These are phyloP conservation scores for Chaetomium strumarium DNA, from an alignment of 2,329 filamentous ascomycete genomes.

Conservation along the genomic window DNA sequence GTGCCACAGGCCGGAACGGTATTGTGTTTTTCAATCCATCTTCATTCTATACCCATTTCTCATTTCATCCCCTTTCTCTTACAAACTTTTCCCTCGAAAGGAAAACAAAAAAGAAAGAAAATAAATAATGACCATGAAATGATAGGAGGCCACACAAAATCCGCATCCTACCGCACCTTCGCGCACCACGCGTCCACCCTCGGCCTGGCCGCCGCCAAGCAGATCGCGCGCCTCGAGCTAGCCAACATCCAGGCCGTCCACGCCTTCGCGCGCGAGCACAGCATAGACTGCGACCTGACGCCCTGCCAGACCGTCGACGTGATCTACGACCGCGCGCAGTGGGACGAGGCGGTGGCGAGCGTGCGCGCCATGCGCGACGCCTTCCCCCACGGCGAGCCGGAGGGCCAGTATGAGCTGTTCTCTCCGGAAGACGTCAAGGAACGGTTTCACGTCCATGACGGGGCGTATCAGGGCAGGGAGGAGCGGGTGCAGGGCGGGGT, in stretches of 20 bases:
- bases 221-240: slow-evolving; percentile 47
- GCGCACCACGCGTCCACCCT: slow-evolving; percentile 37
- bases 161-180: slow-evolving; percentile 45
- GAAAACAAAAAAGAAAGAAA: too few species aligned
- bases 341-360: slow-evolving; percentile 33
- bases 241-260: slow-evolving; percentile 51
- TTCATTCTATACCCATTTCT: background rate
- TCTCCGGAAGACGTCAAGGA: slow-evolving; percentile 36
- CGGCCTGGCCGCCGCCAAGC: slow-evolving; percentile 44
- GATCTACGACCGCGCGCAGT: slow-evolving; percentile 45
- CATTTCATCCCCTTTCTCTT: background rate
- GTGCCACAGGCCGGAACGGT: slow-evolving; percentile 57
- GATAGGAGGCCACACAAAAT: slow-evolving; percentile 40
- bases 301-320: slow-evolving; percentile 52
- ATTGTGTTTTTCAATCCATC: slow-evolving; percentile 10
- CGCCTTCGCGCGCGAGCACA: slow-evolving; percentile 40
- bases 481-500: slow-evolving; percentile 41
- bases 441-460: slow-evolving; percentile 31
- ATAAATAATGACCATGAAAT: too few species aligned
- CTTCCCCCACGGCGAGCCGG: slow-evolving; percentile 31
- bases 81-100: background rate
- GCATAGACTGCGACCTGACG: slow-evolving; percentile 44
- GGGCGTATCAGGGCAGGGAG: slow-evolving; percentile 10
- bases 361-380: slow-evolving; percentile 40
- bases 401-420: slow-evolving; percentile 40